Evolutionary conservation across 768 basidiomycete genomes (phyloP), one percentile per base, ranked within the genome.

Genomic region (Pisolithus microcarpus): DNA sequence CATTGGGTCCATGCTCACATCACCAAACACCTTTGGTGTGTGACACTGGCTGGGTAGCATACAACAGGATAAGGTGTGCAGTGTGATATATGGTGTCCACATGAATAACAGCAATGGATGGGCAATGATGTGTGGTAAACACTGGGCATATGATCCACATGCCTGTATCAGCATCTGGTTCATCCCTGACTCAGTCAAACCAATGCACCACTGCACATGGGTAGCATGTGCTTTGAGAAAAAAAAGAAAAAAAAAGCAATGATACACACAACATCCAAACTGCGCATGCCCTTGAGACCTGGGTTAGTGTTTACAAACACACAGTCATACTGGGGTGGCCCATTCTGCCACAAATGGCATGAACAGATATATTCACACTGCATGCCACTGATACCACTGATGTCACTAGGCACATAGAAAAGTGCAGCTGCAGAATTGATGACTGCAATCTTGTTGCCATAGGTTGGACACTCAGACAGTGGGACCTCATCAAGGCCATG

Each of bases 171-270:
- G 46, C 2, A 38, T 64, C 61, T 3, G 55, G 61, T 1, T 36
- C 43, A 3, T 53, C 18, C 1, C 57, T 59, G 7, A 55, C 44
- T 8, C 37, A 47, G n/a, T 56, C 56, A 46, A 62, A 64, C 62
- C 65, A 66, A 3, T 61, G 49, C 4, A 66, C 54, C 0, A 66
- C 51, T 5, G 65, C 64, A 48, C 61, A 66, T 16, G 62, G 58
- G 52, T 62, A 59, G 7, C 39, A 10, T 18, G 21, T 40, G 4
- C 28, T 34, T 38, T 53, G 43, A 19, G 36, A 40, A 28, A 15
- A 10, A 38, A 66, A 64, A 1, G 64, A 64, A 42, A 62, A 64
- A n/a, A 37, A 66, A 58, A 1, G 62, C 39, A 7, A 53, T 46
- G 2, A 61, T 40, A 5, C 54, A 55, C 3, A 61, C 65, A 3